These are phyloP conservation scores for Phytopythium aichiense DNA, from an alignment of 352 stramenopile species.

Conservation along the genomic window DNA sequence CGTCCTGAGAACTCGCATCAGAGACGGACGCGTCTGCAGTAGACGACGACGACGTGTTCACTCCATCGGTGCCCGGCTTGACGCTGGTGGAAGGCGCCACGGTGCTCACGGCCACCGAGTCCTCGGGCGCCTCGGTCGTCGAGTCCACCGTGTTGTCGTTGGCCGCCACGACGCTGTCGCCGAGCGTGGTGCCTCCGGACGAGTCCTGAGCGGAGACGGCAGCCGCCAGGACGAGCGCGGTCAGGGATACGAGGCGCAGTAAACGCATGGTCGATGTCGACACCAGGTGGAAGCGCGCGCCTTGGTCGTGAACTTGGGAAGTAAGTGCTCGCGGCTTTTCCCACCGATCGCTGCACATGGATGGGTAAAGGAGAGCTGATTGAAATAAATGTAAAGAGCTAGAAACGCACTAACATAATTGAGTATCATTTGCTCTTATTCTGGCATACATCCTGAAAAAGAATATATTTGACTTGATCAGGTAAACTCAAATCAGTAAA, in stretches of 20 bases:
- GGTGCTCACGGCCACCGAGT: neutral
- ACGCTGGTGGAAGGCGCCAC: neutral
- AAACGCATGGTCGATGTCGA: neutral
- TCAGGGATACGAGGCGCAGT: neutral
- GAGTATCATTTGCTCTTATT: no score
- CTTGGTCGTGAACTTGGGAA: neutral
- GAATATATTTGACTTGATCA: no score
- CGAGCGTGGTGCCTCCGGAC: slow-evolving; percentile 22
- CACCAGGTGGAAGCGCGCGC: neutral
- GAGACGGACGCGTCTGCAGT: neutral
- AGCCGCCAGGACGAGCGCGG: neutral
- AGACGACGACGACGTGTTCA: neutral
- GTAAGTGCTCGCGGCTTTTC: neutral
- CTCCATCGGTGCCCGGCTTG: neutral
- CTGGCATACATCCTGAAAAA: no score
- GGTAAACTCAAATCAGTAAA: no score
- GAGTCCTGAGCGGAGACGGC: slow-evolving; percentile 3
- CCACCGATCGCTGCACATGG: no score
- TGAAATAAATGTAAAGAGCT: neutral
- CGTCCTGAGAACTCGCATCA: neutral
- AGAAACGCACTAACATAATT: no score
- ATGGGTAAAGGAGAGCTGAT: neutral
- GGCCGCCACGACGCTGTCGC: slow-evolving; percentile 29
- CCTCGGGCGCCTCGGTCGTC: slow-evolving; percentile 14
- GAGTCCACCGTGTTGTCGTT: slow-evolving; percentile 20